Percentiles rank a stretch among this genome's conserved stretches.
Conservation (phyloP, 176 grass and related monocot species). For the sorghum (Sorghum bicolor) region DNA sequence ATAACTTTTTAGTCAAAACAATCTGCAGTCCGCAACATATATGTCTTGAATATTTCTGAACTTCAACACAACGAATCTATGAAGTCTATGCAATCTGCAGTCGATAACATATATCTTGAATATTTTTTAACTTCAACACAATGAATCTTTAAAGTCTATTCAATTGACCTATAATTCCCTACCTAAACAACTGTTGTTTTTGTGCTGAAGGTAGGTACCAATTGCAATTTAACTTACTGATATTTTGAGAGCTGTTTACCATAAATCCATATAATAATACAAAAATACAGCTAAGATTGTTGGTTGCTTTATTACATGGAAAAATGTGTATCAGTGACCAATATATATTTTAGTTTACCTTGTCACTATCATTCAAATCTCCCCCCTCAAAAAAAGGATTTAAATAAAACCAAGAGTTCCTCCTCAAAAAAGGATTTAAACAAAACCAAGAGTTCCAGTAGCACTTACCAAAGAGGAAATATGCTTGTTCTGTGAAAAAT, state of each 20-base stretch:
- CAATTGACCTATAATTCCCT: not conserved
- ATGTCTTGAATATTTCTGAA: not conserved
- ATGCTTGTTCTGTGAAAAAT: conserved; percentile 3
- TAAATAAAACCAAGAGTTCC: not conserved
- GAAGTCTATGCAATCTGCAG: not conserved
- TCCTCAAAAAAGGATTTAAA: not conserved
- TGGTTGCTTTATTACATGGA: not conserved
- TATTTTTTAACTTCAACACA: too few species aligned
- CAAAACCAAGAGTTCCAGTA: not conserved
- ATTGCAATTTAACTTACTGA: not conserved
- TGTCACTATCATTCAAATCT: not conserved
- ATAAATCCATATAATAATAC: not conserved
- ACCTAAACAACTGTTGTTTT: not conserved
- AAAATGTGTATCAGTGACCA: not conserved
- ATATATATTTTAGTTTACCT: conserved; percentile 11
- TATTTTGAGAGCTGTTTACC: not conserved
- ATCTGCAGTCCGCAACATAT: not conserved
- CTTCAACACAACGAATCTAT: not conserved
- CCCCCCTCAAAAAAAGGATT: not conserved
- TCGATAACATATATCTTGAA: too few species aligned
- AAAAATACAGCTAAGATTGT: not conserved
- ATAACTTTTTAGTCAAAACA: not conserved
- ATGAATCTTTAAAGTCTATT: not conserved
- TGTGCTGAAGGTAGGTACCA: not conserved
- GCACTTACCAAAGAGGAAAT: not conserved